Evolutionary conservation across 441 rosid species (phyloP).

Genomic region (Erysimum pusillum): DNA sequence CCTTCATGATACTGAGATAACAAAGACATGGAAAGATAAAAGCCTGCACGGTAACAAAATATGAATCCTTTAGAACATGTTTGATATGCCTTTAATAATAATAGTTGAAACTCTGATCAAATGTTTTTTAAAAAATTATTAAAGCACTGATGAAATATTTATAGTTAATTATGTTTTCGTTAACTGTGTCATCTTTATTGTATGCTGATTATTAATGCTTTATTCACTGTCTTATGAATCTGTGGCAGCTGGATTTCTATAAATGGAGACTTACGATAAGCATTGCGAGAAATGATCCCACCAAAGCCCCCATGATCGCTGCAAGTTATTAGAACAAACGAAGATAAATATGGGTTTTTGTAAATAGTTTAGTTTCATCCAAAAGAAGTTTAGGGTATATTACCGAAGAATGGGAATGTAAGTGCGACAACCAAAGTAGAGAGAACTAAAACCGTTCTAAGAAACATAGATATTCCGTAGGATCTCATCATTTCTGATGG

Average conservation of each 20-base stretch:
- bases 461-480: conserved; percentile 52
- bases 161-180: too few relatives aligned
- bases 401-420: conserved; percentile 80
- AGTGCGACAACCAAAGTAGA: conserved; percentile 79
- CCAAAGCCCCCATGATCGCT: conserved; percentile 76
- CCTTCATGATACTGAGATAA: conserved; percentile 63
- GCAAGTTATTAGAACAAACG: conserved; percentile 35
- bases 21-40: conserved; percentile 80
- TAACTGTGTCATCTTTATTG: neutral
- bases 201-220: neutral
- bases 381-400: neutral
- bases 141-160: conserved; percentile 2
- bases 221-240: neutral
- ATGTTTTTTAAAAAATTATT: neutral
- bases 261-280: conserved; percentile 59
- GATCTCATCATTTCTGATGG: conserved; percentile 50
- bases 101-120: neutral
- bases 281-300: conserved; percentile 83
- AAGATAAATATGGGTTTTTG: neutral
- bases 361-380: conserved; percentile 10
- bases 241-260: neutral
- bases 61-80: conserved; percentile 54
- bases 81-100: conserved; percentile 3
- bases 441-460: conserved; percentile 67
- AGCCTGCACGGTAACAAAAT: conserved; percentile 53